Percentiles rank a stretch among this genome's conserved stretches.
Evolutionary conservation across 345 rosid species (phyloP).

Genomic region (Camelina hispida): DNA sequence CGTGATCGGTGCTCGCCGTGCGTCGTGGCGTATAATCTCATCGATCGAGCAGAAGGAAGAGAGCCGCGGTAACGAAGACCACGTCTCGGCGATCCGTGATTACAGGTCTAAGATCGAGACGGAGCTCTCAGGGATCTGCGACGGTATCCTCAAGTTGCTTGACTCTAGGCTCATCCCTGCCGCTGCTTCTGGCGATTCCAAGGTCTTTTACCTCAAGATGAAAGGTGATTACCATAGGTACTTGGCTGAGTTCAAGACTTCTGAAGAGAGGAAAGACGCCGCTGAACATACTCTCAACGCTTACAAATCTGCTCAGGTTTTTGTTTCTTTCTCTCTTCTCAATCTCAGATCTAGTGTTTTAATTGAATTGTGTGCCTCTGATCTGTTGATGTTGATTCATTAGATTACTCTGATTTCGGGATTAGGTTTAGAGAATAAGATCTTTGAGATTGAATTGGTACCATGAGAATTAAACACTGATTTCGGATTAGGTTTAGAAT

Average conservation of each 20-base stretch:
- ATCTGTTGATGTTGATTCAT: neutral
- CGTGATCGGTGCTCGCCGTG: slow-evolving; percentile 95
- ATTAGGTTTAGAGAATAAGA: slow-evolving; percentile 12
- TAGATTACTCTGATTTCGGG: neutral
- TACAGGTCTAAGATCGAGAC: slow-evolving; percentile 87
- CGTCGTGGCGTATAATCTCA: slow-evolving; percentile 94
- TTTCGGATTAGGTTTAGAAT: slow-evolving; percentile 13
- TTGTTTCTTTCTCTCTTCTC: neutral
- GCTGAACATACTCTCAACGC: slow-evolving; percentile 90
- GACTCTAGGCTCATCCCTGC: slow-evolving; percentile 76
- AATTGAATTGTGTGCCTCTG: neutral
- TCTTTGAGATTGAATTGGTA: slow-evolving; percentile 18
- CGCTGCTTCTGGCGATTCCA: slow-evolving; percentile 77
- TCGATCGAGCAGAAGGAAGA: slow-evolving; percentile 98
- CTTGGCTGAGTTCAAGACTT: slow-evolving; percentile 88
- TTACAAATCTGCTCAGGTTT: slow-evolving; percentile 96
- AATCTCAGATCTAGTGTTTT: slow-evolving; percentile 34
- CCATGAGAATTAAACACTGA: too few relatives aligned
- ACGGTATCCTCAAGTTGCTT: slow-evolving; percentile 85
- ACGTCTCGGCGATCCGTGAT: slow-evolving; percentile 77
- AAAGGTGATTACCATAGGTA: slow-evolving; percentile 96
- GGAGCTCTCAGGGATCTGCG: slow-evolving; percentile 85
- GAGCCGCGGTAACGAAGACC: slow-evolving; percentile 95
- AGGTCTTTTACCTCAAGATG: slow-evolving; percentile 94
- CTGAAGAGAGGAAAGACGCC: slow-evolving; percentile 89